A percentile compares a stretch with the other conserved stretches of the same genome.
These are phyloP conservation scores for Sporothrix mexicana DNA, from an alignment of 2,329 filamentous ascomycete species.

Conservation along the genomic window DNA sequence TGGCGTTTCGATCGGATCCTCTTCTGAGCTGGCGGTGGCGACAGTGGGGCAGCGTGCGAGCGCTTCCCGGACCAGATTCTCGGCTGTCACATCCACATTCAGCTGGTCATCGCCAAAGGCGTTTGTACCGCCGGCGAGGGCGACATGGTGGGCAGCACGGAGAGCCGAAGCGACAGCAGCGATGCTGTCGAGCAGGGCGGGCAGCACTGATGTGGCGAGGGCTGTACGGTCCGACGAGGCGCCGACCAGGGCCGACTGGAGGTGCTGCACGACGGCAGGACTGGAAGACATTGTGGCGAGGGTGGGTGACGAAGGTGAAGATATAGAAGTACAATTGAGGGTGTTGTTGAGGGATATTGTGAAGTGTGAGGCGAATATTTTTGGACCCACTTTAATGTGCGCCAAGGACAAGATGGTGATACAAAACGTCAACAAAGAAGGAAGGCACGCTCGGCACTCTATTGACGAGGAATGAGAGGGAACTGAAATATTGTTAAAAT, in stretches of 20 bases:
- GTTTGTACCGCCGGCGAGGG: constrained; percentile 56
- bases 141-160: constrained; percentile 52
- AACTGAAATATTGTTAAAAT: no score
- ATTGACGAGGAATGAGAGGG: no score
- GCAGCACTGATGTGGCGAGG: constrained; percentile 55
- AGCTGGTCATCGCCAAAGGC: constrained; percentile 57
- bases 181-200: constrained; percentile 54
- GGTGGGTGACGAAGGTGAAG: no score
- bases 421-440: no score
- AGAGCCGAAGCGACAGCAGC: constrained; percentile 53
- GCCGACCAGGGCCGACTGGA: constrained; percentile 11
- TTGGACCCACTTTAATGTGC: no score
- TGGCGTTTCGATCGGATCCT: constrained; percentile 60
- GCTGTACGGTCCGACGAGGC: constrained; percentile 7
- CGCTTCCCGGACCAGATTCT: constrained; percentile 54
- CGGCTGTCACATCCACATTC: constrained; percentile 53
- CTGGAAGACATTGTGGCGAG: constrained; percentile 1
- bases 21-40: constrained; percentile 62
- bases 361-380: not conserved
- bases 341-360: not conserved
- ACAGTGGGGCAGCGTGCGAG: constrained; percentile 54
- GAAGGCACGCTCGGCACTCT: no score
- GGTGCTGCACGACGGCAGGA: constrained; percentile 16
- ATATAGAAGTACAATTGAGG: no score
- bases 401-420: no score